Evolutionary conservation across 495 filamentous ascomycete species (phyloP).

Genomic region (Annulohypoxylon bovei): DNA sequence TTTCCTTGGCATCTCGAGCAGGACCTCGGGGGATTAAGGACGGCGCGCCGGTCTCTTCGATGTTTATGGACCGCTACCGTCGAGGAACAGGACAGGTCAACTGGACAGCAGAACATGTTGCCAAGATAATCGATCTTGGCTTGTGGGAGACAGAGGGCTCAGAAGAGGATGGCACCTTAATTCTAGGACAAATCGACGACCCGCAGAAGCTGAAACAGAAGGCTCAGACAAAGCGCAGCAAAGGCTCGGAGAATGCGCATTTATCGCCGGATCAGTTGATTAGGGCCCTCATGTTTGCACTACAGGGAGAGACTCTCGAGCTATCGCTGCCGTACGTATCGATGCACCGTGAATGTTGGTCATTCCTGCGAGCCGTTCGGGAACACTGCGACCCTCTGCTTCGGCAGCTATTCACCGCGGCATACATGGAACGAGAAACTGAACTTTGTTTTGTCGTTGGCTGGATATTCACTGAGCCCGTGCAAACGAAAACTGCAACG

Average conservation of each 20-base stretch:
- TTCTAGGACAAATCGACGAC: conserved; percentile 22
- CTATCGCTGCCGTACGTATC: conserved; percentile 49
- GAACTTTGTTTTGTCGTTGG: conserved; percentile 55
- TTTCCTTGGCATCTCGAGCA: conserved; percentile 25
- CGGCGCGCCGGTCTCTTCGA: conserved; percentile 41
- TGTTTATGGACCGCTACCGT: conserved; percentile 47
- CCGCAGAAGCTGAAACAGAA: conserved; percentile 22
- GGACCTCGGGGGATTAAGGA: conserved; percentile 43
- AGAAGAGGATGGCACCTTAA: conserved; percentile 29
- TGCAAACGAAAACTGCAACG: background rate
- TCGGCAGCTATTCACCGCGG: conserved; percentile 41
- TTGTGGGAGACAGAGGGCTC: conserved; percentile 26
- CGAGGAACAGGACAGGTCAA: conserved; percentile 32
- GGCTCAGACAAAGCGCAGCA: conserved; percentile 10
- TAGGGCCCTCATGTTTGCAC: conserved; percentile 18
- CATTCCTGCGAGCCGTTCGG: conserved; percentile 46
- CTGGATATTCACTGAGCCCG: background rate
- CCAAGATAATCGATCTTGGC: conserved; percentile 42
- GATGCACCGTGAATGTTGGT: conserved; percentile 54
- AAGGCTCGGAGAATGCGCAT: background rate
- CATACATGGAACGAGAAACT: conserved; percentile 50
- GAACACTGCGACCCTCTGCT: conserved; percentile 43
- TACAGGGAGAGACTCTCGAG: conserved; percentile 46
- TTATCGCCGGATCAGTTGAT: conserved; percentile 32
- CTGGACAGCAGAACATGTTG: conserved; percentile 44